These are phyloP conservation scores for Phyllosticta capitalensis DNA, from an alignment of 2,329 filamentous ascomycete species.

Conservation along the genomic window DNA sequence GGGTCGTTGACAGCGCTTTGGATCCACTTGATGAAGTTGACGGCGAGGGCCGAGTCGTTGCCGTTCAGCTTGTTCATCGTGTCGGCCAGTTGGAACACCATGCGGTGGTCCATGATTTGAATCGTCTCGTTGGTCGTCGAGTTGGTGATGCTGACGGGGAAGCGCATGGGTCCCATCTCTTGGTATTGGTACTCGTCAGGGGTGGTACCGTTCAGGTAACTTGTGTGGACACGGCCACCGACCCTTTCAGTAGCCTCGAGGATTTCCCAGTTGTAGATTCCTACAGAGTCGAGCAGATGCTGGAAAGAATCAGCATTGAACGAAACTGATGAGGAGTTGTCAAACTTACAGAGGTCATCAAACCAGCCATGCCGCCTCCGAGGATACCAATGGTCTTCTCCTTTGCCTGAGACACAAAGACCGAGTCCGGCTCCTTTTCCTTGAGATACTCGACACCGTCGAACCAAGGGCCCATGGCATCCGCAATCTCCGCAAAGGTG, in stretches of 20 bases:
- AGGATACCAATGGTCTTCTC: slow-evolving; percentile 52
- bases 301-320: not conserved
- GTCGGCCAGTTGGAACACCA: slow-evolving; percentile 55
- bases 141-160: slow-evolving; percentile 45
- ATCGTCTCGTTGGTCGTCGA: slow-evolving; percentile 45
- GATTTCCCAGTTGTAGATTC: slow-evolving; percentile 52
- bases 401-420: slow-evolving; percentile 47
- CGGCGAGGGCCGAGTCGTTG: slow-evolving; percentile 36
- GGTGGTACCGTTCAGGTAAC: slow-evolving; percentile 49
- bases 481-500: slow-evolving; percentile 40
- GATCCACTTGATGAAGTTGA: slow-evolving; percentile 56
- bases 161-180: slow-evolving; percentile 58
- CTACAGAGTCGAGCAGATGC: slow-evolving; percentile 40
- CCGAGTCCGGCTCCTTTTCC: slow-evolving; percentile 42
- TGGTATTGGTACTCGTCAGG: slow-evolving; percentile 58
- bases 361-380: slow-evolving; percentile 55
- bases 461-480: slow-evolving; percentile 54
- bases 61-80: slow-evolving; percentile 52
- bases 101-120: slow-evolving; percentile 52
- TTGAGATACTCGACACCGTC: slow-evolving; percentile 52
- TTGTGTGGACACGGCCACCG: slow-evolving; percentile 55
- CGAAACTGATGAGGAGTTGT: not conserved
- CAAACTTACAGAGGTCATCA: slow-evolving; percentile 47
- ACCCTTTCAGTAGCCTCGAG: slow-evolving; percentile 52
- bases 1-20: slow-evolving; percentile 48